Evolutionary conservation across 305 asterid species (phyloP), one percentile per base, ranked within the genome.

Genomic region (Euphrasia arctica): DNA sequence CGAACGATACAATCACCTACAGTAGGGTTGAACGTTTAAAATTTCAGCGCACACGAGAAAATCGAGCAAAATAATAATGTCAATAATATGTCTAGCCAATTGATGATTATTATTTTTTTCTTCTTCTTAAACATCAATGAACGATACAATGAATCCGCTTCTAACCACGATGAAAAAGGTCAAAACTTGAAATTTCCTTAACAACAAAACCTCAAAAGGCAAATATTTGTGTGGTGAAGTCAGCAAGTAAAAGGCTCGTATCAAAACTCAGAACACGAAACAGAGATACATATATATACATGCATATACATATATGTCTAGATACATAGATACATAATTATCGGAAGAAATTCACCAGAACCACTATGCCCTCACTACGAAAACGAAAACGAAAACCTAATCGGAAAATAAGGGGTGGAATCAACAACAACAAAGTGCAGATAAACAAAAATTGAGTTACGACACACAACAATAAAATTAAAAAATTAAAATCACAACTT

Each of bases 321-420:
- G 42, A 36, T 5, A n/a, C n/a, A n/a, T n/a, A n/a, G n/a, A n/a
- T n/a, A 15, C 2, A 45, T 1, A 31, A 57, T 32, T 29, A 57
- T 29, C 5, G 1, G 14, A 3, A 25, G 6, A 66, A 66, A 13
- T 55, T 29, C 50, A 63, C 22, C 59, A 18, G 25, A 25, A 31
- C 51, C 1, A 58, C 60, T 49, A 25, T 15, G 65, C 60, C 8
- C 31, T 14, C 58, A 18, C 10, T 22, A 66, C 27, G 55, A 68
- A 68, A 68, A 58, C 74, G 60, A 68, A 68, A 42, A 66, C 27
- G 55, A 68, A 68, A 68, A 58, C 74, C 64, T 73, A 68, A 42
- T 43, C 43, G 56, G 18, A 50, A 41, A 11, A 15, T 3, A 11
- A 9, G 1, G 4, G 9, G 11, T 10, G 11, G 51, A 62, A 50